A percentile compares a stretch with the other conserved stretches of the same genome.
Conservation (phyloP, 306 rosid species). For the Lupinus albus region DNA sequence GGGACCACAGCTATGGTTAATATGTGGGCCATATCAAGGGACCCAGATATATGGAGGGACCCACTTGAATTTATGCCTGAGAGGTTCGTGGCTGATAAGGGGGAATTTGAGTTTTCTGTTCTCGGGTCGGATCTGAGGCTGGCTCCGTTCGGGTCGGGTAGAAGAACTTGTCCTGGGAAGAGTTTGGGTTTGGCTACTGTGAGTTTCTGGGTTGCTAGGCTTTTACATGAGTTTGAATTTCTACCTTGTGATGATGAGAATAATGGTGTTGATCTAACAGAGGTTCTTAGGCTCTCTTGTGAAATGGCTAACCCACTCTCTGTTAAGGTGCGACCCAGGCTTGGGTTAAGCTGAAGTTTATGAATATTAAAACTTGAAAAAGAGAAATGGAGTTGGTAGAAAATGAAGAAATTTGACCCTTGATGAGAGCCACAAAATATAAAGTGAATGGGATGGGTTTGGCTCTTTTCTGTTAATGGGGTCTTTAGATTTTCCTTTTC, state of each 20-base stretch:
- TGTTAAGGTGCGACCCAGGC: slow-evolving; percentile 55
- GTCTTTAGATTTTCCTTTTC: neutral
- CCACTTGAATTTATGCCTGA: slow-evolving; percentile 67
- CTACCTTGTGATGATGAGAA: slow-evolving; percentile 27
- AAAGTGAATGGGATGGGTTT: slow-evolving; percentile 8
- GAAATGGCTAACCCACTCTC: slow-evolving; percentile 81
- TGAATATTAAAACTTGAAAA: neutral
- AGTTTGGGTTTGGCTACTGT: slow-evolving; percentile 62
- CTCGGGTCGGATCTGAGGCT: slow-evolving; percentile 84
- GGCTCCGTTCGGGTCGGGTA: slow-evolving; percentile 90
- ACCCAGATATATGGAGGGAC: slow-evolving; percentile 64
- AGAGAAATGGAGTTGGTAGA: neutral
- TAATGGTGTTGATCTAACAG: slow-evolving; percentile 58
- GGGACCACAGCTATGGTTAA: slow-evolving; percentile 93
- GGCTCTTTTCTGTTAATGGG: slow-evolving; percentile 31
- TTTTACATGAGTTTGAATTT: slow-evolving; percentile 76
- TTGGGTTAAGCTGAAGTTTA: neutral
- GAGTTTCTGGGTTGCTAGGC: slow-evolving; percentile 70
- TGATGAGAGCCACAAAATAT: too few relatives aligned
- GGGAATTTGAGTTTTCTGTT: slow-evolving; percentile 51
- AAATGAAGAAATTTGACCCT: neutral
- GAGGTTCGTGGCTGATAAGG: slow-evolving; percentile 47
- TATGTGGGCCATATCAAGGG: slow-evolving; percentile 89
- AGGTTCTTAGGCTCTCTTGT: slow-evolving; percentile 71
- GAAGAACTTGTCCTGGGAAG: slow-evolving; percentile 81